Evolutionary conservation across 2,329 filamentous ascomycete species (phyloP), one percentile per base, ranked within the genome.

Genomic region (Alternaria brassicicola): DNA sequence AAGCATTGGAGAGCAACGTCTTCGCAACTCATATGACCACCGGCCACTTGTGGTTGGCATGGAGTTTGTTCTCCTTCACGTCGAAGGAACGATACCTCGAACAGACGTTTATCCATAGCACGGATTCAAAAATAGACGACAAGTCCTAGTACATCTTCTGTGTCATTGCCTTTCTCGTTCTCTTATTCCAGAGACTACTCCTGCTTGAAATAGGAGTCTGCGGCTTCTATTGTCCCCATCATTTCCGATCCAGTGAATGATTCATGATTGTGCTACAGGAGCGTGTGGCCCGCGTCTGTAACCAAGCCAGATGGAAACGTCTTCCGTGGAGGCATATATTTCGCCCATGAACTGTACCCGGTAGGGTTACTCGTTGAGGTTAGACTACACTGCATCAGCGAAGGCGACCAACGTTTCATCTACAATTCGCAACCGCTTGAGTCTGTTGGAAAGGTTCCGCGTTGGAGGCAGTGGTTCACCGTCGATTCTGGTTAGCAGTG

Each of bases 261-360:
- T 42, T 4, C 21, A 19, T 15, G 33, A 36, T 4, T 41, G 45
- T 23, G 33, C 21, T 8, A 26, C 13, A 43, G 45, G 52, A 9
- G 36, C 21, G n/a, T 33, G 43, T 8, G 13, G 10, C 4, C 28
- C 21, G 9, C 28, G 7, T 8, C 52, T 36, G n/a, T 55, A 55
- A 12, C 52, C 52, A n/a, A 56, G 54, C 38, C 54, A 56, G 5
- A 52, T 52, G 10, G 26, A 19, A 2, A 38, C 31, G 21, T 51
- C 41, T 30, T 50, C 6, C 7, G 62, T 55, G 2, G n/a, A 41
- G 7, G 25, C 38, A 7, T 61, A 66, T 17, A 66, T 55, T 8
- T 63, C 48, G 6, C 51, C 33, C 64, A 63, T 66, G 3, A 58
- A 30, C 6, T 49, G 25, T 0, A 66, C 57, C 47, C 63, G 63